phyloP scores from a whole-genome alignment of 2,329 filamentous ascomycete genomes.

The Aureobasidium leucospermi region DNA sequence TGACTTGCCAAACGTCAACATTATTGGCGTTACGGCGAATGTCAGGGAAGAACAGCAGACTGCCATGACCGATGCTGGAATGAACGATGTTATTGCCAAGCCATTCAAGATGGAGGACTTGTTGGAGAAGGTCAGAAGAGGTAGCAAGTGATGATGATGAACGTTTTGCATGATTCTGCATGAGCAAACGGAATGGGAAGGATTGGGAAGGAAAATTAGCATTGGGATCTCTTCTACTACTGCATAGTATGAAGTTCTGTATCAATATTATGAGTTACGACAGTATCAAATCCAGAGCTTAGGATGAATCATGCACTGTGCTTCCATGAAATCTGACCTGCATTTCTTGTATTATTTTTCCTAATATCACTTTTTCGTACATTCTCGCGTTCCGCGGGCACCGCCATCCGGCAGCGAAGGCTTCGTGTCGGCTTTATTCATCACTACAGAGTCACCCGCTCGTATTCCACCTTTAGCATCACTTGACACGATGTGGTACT shows the following conservation, averaged over 20 bases:
- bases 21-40: conserved; percentile 30
- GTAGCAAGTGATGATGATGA: neutral
- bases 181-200: neutral
- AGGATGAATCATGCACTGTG: too few relatives aligned
- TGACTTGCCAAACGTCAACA: conserved; percentile 20
- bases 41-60: conserved; percentile 27
- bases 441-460: too few relatives aligned
- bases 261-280: neutral
- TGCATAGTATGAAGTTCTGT: neutral
- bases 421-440: neutral
- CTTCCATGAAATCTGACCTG: neutral
- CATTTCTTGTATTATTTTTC: neutral
- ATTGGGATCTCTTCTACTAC: neutral
- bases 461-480: too few relatives aligned
- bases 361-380: neutral
- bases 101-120: conserved; percentile 28
- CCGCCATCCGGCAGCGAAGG: neutral
- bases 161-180: neutral
- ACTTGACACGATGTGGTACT: neutral
- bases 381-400: neutral
- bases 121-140: conserved; percentile 16
- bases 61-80: conserved; percentile 25
- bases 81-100: conserved; percentile 28
- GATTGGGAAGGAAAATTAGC: neutral
- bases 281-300: neutral